These are phyloP conservation scores for Rhizodiscina lignyota DNA, from an alignment of 495 filamentous ascomycete species.

Conservation along the genomic window DNA sequence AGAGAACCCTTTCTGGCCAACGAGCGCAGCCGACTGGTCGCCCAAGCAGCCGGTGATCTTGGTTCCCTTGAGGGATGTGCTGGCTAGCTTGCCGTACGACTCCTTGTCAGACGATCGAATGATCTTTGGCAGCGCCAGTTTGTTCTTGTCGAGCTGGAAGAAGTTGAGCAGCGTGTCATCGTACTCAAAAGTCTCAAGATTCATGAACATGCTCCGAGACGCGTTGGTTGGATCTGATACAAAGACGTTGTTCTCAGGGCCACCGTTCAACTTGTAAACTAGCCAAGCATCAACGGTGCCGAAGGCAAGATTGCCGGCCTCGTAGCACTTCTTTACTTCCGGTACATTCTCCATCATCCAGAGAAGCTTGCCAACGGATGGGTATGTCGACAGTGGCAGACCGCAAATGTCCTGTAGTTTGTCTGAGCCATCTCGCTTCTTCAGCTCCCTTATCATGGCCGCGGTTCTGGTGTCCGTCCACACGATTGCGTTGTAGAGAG, in stretches of 20 bases:
- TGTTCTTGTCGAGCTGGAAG: conserved; percentile 61
- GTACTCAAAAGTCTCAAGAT: conserved; percentile 72
- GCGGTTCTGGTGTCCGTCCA: conserved; percentile 88
- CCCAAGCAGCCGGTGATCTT: conserved; percentile 77
- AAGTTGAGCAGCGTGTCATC: conserved; percentile 68
- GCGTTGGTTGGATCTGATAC: conserved; percentile 91
- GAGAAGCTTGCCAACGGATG: conserved; percentile 73
- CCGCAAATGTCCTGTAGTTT: conserved; percentile 61
- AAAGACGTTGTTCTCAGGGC: conserved; percentile 46
- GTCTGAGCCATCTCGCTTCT: conserved; percentile 46
- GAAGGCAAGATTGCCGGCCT: conserved; percentile 66
- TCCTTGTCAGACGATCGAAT: conserved; percentile 68
- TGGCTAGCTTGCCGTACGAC: conserved; percentile 52
- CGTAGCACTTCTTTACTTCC: conserved; percentile 59
- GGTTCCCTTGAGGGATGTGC: conserved; percentile 54
- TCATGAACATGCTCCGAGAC: conserved; percentile 93
- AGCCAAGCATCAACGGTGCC: conserved; percentile 93
- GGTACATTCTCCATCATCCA: conserved; percentile 69
- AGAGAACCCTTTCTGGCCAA: conserved; percentile 80
- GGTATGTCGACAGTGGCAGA: conserved; percentile 84
- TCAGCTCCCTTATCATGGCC: conserved; percentile 65
- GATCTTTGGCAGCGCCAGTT: conserved; percentile 69
- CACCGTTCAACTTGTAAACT: conserved; percentile 78
- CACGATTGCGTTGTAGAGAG: conserved; percentile 77
- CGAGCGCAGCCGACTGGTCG: conserved; percentile 83